Evolutionary conservation across 164 flowering plant genomes (phyloP).

Genomic region (Vitis riparia): DNA sequence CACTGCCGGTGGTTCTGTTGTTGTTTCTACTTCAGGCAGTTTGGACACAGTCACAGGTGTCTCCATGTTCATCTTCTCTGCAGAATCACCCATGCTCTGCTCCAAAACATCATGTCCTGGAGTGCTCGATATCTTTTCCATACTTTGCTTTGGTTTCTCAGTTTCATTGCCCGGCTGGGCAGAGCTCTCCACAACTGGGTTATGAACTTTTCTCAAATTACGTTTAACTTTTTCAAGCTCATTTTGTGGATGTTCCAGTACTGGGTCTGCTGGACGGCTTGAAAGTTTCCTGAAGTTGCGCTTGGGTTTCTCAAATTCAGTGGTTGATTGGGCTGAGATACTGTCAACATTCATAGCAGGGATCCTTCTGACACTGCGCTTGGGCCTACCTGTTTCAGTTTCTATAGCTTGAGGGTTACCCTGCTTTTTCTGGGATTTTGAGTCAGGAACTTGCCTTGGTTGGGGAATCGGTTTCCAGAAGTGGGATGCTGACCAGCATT

Average conservation of each 20-base stretch:
- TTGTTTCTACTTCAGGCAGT: conserved; percentile 25
- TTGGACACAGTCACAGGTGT: conserved; percentile 15
- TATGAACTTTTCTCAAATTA: conserved; percentile 63
- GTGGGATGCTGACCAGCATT: conserved; percentile 69
- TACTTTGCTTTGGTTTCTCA: conserved; percentile 47
- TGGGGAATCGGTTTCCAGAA: conserved; percentile 64
- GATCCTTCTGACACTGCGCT: conserved; percentile 50
- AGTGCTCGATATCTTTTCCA: conserved; percentile 26
- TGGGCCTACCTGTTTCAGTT: conserved; percentile 46
- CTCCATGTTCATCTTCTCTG: conserved; percentile 42
- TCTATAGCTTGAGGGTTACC: conserved; percentile 29
- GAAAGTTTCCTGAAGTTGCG: conserved; percentile 49
- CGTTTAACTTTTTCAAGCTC: conserved; percentile 79
- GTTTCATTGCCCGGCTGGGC: conserved; percentile 38
- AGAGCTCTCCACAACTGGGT: conserved; percentile 34
- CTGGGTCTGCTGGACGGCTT: conserved; percentile 40
- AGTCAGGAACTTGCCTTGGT: conserved; percentile 36
- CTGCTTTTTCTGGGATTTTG: conserved; percentile 52
- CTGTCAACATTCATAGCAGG: conserved; percentile 45
- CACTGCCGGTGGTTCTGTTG: conserved; percentile 15
- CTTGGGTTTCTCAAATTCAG: conserved; percentile 61
- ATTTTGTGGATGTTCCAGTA: conserved; percentile 54
- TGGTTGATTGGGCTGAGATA: conserved; percentile 30
- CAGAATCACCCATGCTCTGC: conserved; percentile 4
- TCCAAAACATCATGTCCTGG: conserved; percentile 24